Base-by-base conservation (phyloP, 2,329 filamentous ascomycete species). In the Cladorrhinum sp. region DNA sequence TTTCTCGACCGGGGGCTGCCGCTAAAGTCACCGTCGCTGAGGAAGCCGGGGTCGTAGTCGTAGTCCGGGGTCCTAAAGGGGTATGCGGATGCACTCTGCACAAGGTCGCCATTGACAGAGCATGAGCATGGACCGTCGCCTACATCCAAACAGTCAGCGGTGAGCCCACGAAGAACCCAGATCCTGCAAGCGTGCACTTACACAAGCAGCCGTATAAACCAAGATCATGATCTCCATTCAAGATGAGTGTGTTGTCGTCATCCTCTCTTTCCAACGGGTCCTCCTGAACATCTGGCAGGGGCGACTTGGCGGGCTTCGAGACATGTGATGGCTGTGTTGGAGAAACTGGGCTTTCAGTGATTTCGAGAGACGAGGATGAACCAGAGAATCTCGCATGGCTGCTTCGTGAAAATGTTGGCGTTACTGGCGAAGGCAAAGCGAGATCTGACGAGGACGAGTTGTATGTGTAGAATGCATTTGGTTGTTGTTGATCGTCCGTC, bases 261-360 rank as follows among this genome's bases (percentile, higher is more conserved):
- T 87, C 84, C 21, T 89, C 89, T 58, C 82, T 83, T 72, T 93
- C 89, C 48, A 86, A 76, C 1, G 89, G 87, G 70, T 96, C 92
- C 73, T 97, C 93, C 70, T 92, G 85, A 20, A 97, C 89, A 69
- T 95, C 90, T 16, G 91, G 89, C 64, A 97, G 80, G 57, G 82
- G 82, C 62, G 85, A 82, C 75, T 91, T 91, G 68, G 81, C 80
- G 0, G 84, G 77, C 65, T 65, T 68, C 64, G 36, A 61, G 42
- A 62, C 33, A 30, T 68, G 71, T 16, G 66, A 55, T 42, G 76
- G 75, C 62, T 78, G 80, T 55, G 77, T 82, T 61, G 81, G 87
- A 62, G 81, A 88, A 59, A 80, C 87, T 64, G 74, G 75, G 70
- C 76, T 75, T 67, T 86, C 86, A 63, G 72, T 77, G 8, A 90